A percentile compares a stretch with the other conserved stretches of the same genome.
phyloP scores from a whole-genome alignment of 2,329 filamentous ascomycete genomes.

The Aplosporella prunicola region DNA sequence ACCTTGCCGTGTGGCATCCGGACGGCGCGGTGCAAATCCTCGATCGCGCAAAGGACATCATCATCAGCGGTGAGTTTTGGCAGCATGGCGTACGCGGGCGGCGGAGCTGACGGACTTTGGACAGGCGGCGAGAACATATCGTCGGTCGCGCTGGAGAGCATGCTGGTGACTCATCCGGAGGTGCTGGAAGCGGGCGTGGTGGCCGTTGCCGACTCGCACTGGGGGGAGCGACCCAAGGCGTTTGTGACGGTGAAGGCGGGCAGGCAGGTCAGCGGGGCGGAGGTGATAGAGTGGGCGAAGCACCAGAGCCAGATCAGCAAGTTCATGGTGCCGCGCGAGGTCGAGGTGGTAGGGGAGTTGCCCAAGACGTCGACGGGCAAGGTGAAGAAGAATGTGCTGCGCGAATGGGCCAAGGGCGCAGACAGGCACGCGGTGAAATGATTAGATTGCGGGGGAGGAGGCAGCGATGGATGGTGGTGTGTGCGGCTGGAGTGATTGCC shows the following conservation, averaged over 20 bases:
- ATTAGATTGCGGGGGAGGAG: neutral
- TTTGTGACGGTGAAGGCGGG: conserved; percentile 73
- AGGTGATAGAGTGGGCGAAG: conserved; percentile 80
- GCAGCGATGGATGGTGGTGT: neutral
- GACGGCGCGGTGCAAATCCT: conserved; percentile 88
- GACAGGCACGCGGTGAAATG: conserved; percentile 8
- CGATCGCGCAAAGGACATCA: conserved; percentile 94
- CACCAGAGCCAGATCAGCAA: conserved; percentile 69
- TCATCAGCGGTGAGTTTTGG: conserved; percentile 77
- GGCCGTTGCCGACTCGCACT: conserved; percentile 76
- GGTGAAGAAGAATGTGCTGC: conserved; percentile 85
- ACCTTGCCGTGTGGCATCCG: conserved; percentile 85
- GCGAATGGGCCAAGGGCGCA: conserved; percentile 67
- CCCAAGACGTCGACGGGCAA: conserved; percentile 98
- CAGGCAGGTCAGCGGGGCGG: conserved; percentile 50
- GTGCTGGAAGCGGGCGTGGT: conserved; percentile 90
- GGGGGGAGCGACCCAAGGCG: conserved; percentile 94
- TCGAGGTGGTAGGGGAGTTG: conserved; percentile 74
- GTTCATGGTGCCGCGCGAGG: conserved; percentile 73
- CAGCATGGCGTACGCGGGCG: neutral
- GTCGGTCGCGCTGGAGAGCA: conserved; percentile 80
- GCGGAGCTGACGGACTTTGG: conserved; percentile 4
- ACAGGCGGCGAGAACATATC: conserved; percentile 93
- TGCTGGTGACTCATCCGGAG: conserved; percentile 79
- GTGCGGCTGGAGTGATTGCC: too few relatives aligned